Evolutionary conservation across 2,329 filamentous ascomycete genomes (phyloP).

Genomic region (Phyllosticta capitalensis): DNA sequence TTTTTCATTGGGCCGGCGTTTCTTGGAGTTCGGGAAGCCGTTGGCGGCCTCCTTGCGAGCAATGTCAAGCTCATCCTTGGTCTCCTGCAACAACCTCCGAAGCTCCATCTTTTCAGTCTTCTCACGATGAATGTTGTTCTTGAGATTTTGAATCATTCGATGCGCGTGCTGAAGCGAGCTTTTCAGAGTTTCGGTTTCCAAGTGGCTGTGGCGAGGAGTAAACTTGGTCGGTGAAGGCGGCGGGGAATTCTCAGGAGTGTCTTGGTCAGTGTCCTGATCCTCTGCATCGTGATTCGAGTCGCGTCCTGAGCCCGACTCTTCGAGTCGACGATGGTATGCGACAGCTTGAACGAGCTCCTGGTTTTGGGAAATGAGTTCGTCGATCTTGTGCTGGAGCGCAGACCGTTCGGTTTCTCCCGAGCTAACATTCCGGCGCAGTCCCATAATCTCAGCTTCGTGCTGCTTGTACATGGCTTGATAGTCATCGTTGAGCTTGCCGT

Average conservation of each 20-base stretch:
- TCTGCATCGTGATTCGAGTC: conserved; percentile 34
- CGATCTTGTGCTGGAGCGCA: conserved; percentile 73
- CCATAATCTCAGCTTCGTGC: conserved; percentile 80
- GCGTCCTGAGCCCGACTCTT: conserved; percentile 52
- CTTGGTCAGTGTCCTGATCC: conserved; percentile 47
- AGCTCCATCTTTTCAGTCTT: conserved; percentile 98
- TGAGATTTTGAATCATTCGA: conserved; percentile 90
- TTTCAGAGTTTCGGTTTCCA: conserved; percentile 94
- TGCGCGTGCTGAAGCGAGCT: conserved; percentile 91
- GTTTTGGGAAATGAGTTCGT: conserved; percentile 82
- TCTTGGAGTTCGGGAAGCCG: conserved; percentile 41
- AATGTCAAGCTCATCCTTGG: conserved; percentile 78
- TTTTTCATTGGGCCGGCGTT: conserved; percentile 48
- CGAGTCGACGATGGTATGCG: conserved; percentile 58
- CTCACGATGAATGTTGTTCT: conserved; percentile 90
- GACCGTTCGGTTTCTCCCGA: conserved; percentile 69
- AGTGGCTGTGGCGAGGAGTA: conserved; percentile 77
- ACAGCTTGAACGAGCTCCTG: conserved; percentile 81
- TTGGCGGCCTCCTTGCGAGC: conserved; percentile 47
- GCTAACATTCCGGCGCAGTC: conserved; percentile 68
- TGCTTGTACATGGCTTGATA: conserved; percentile 67
- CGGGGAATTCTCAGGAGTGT: conserved; percentile 81
- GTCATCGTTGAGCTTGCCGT: conserved; percentile 74
- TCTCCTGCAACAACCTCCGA: conserved; percentile 88
- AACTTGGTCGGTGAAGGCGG: conserved; percentile 84